Evolutionary conservation across 805 yeast species (phyloP), one percentile per base, ranked within the genome.

Genomic region (Scheffersomyces coipomensis): DNA sequence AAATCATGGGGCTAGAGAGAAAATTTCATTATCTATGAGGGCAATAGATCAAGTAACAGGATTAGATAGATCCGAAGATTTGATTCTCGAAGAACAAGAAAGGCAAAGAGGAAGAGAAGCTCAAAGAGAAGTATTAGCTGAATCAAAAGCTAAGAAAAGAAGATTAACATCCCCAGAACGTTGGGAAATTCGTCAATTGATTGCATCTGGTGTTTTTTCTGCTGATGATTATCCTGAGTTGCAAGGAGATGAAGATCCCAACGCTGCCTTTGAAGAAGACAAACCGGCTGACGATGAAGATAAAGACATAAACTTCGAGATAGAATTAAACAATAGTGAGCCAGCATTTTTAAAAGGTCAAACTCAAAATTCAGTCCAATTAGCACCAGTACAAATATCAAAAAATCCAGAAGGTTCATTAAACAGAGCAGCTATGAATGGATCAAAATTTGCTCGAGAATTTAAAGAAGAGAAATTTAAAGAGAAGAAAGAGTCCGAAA

Each of bases 151-250:
- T 7, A 5, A 10, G 5, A 58, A 56, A 33, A 40, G 71, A 44
- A 71, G 86, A 37, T 58, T 83, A 25, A 83, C 95, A 0, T 85
- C 95, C 0, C 95, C 95, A 0, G 98, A 90, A 60, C 63, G 88
- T 40, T 90, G 97, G 96, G 97, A 91, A 55, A 73, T 87, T 37
- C 71, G 85, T 24, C 97, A 90, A 55, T 64, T 90, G 33, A 85
- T 85, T 19, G 82, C 91, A 0, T 78, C 91, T 4, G 95, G 95
- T 2, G 90, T 78, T 0, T 77, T 80, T 0, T 69, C 80, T 4
- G 76, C 83, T 1, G 71, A 78, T 2, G 90, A 83, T 45, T 81
- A 81, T 52, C 89, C 89, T 1, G 90, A 81, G 38, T 53, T 83
- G 11, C 38, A 47, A 25, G 49, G 33, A 8, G 43, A 44, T 1